Percentiles rank a stretch among this genome's conserved stretches.
These are phyloP conservation scores for Atkinsonella texensis DNA, from an alignment of 2,329 filamentous ascomycete species.

Conservation along the genomic window DNA sequence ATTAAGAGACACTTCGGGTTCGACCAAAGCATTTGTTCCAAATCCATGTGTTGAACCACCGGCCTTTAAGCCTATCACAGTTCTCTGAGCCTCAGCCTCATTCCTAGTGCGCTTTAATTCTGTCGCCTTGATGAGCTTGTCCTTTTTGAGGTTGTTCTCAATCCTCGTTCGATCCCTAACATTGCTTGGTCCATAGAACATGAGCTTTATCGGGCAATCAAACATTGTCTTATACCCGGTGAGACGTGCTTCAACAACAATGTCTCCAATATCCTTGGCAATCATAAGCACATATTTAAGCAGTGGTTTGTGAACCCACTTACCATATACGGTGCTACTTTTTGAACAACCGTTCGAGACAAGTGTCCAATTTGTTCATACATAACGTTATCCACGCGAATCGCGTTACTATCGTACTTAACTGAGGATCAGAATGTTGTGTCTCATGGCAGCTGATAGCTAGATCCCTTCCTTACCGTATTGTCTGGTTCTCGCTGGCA, in stretches of 20 bases:
- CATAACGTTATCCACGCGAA: constrained; percentile 66
- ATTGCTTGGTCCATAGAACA: constrained; percentile 56
- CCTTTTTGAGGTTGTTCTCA: constrained; percentile 48
- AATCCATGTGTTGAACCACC: constrained; percentile 27
- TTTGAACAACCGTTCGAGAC: constrained; percentile 52
- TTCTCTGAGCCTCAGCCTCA: constrained; percentile 40
- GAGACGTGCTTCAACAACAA: constrained; percentile 58
- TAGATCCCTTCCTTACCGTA: constrained; percentile 20
- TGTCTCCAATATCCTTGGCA: constrained; percentile 38
- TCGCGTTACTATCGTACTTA: constrained; percentile 63
- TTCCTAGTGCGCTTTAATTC: constrained; percentile 42
- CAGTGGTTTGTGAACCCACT: constrained; percentile 9
- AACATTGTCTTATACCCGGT: constrained; percentile 52
- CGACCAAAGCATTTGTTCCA: constrained; percentile 13
- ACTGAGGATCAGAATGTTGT: neutral
- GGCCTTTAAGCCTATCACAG: constrained; percentile 27
- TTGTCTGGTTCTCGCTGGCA: constrained; percentile 56
- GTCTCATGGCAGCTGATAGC: neutral
- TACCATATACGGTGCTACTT: constrained; percentile 62
- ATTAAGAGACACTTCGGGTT: constrained; percentile 39
- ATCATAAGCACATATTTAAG: neutral
- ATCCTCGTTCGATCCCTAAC: constrained; percentile 38
- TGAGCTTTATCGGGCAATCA: constrained; percentile 61
- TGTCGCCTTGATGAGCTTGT: constrained; percentile 50
- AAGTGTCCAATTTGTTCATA: constrained; percentile 69